Base-by-base conservation (phyloP, 2,329 filamentous ascomycete species). In the Colletotrichum spinosum region DNA sequence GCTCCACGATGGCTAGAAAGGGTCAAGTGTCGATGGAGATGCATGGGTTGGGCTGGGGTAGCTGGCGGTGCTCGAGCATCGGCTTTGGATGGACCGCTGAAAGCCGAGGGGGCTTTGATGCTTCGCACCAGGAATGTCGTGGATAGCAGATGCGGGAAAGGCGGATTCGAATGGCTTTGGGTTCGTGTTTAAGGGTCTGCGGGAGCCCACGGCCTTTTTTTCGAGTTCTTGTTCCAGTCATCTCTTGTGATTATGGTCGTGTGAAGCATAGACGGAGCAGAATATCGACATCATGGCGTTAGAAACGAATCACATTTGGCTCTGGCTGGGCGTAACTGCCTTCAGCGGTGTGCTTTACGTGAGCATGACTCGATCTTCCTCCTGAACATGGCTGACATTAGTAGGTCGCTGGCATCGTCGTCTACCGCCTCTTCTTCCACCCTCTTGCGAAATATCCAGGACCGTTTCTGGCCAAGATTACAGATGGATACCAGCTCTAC, bases 401-500 rank as follows among this genome's bases (percentile, higher is more conserved):
- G 12, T 25, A 84, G 83, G 72, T 73, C 49, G 65, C 76, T 58
- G 76, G 75, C 45, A 70, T 87, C 37, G 72, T 83, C 55, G 69
- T 87, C 48, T 90, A 90, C 72, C 81, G 87, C 60, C 70, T 90
- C 62, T 88, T 83, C 73, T 86, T 90, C 74, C 89, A 91, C 71
- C 88, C 89, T 4, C 77, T 91, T 9, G 83, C 88, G 15, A 87
- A 85, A 63, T 90, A 90, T 68, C 89, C 88, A 1, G 89, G 89
- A 2, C 90, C 89, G 0, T 78, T 89, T 52, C 73, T 90, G 46
- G 88, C 86, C 62, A 89, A 87, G 72, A 76, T 90, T 69, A 88
- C 88, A n/a, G 83, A 88, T 70, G 86, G 80, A 69, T 86, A 90
- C 71, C 86, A 89, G 74, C 84, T 91, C 37, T 94, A 92, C 75